Percentiles rank a stretch among this genome's conserved stretches.
phyloP scores from a whole-genome alignment of 1,284 basidiomycete species.

The Golubevia sp. region DNA sequence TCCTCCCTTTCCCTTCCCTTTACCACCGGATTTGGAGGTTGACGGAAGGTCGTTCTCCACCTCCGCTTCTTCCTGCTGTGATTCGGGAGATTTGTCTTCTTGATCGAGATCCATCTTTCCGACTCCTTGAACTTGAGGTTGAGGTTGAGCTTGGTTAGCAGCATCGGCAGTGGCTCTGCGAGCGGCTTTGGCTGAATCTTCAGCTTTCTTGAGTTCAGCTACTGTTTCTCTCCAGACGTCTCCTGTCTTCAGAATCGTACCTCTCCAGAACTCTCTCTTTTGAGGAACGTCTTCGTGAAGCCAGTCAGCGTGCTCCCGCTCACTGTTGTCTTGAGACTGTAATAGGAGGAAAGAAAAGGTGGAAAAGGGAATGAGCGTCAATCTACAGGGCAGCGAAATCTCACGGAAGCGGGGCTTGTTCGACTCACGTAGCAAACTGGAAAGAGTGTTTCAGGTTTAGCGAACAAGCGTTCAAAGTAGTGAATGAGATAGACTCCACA shows the following conservation, averaged over 20 bases:
- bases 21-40: too few relatives aligned
- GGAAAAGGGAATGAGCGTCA: too few relatives aligned
- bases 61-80: too few relatives aligned
- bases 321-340: background rate
- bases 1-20: too few relatives aligned
- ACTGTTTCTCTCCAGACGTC: background rate
- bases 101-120: too few relatives aligned
- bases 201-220: background rate
- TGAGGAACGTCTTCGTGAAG: background rate
- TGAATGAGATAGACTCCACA: conserved; percentile 68
- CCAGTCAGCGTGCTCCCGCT: background rate
- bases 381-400: too few relatives aligned
- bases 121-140: too few relatives aligned
- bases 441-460: conserved; percentile 13
- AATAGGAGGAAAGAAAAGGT: too few relatives aligned
- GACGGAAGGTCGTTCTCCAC: too few relatives aligned
- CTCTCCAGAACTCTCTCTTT: background rate
- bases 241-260: background rate
- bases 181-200: background rate
- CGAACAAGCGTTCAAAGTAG: conserved; percentile 51
- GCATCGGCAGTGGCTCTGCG: background rate
- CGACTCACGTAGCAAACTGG: background rate
- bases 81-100: too few relatives aligned
- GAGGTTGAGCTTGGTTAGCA: too few relatives aligned
- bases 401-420: too few relatives aligned